Conservation (phyloP, 768 basidiomycete species). For the Rhodosporidiobolus sp. region DNA sequence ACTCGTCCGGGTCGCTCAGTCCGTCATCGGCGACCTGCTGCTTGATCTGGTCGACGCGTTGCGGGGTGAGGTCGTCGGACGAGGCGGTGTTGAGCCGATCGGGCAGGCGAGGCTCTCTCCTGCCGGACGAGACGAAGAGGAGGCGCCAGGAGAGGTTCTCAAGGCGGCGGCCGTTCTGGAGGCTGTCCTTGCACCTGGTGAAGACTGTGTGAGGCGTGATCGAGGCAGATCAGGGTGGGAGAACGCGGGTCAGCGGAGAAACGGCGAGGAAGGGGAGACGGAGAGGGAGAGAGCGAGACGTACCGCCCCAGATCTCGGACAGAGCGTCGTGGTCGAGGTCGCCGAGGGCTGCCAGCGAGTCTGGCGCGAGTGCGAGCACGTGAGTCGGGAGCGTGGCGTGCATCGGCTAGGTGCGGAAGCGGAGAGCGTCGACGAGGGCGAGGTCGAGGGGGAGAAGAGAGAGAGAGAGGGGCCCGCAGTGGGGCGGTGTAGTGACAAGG, state of each 20-base stretch:
- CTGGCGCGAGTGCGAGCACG: conserved; percentile 36
- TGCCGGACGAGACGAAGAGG: conserved; percentile 55
- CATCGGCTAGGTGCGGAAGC: not conserved
- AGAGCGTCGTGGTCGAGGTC: conserved; percentile 27
- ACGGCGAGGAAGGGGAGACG: not conserved
- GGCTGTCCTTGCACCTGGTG: conserved; percentile 72
- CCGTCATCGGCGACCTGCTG: conserved; percentile 4
- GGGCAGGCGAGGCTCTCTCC: not conserved
- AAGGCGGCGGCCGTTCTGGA: conserved; percentile 73
- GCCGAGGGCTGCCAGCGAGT: conserved; percentile 34
- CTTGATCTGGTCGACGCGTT: not conserved
- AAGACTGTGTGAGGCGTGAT: conserved; percentile 59
- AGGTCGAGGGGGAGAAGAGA: too few relatives aligned
- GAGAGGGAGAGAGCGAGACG: too few relatives aligned
- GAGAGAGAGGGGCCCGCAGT: too few relatives aligned
- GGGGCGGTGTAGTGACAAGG: too few relatives aligned
- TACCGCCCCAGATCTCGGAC: conserved; percentile 37
- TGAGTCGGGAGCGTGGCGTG: conserved; percentile 9
- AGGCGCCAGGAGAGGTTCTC: conserved; percentile 87
- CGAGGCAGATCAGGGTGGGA: not conserved
- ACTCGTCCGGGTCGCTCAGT: conserved; percentile 36
- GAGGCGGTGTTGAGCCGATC: not conserved
- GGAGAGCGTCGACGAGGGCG: too few relatives aligned
- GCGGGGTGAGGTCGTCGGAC: not conserved
- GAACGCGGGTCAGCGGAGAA: not conserved